Percentiles rank a stretch among this genome's conserved stretches.
Evolutionary conservation across 2,329 filamentous ascomycete species (phyloP).

Genomic region (Dothistroma pini): DNA sequence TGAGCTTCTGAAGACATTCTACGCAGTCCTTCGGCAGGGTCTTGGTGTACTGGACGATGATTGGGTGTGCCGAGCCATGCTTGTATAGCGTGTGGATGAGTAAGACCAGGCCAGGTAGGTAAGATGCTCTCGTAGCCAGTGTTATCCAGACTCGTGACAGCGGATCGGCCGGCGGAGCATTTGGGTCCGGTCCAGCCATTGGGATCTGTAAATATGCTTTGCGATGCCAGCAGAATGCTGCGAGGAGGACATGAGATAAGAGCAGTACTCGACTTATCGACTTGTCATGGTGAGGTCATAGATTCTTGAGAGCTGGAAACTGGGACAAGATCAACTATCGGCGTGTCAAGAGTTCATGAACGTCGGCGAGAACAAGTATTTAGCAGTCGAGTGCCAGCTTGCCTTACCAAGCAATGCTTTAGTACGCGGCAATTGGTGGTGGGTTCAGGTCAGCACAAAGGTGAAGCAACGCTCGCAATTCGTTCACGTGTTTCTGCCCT

Average conservation of each 20-base stretch:
- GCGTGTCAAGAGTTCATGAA: not conserved
- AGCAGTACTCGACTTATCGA: not conserved
- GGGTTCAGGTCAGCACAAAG: not conserved
- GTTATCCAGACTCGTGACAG: conserved; percentile 33
- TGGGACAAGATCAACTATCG: not conserved
- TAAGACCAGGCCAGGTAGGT: conserved; percentile 51
- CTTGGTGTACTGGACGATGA: conserved; percentile 50
- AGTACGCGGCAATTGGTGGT: not conserved
- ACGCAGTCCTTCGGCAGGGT: conserved; percentile 41
- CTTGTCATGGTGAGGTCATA: not conserved
- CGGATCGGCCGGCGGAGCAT: conserved; percentile 11
- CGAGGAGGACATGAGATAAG: not conserved
- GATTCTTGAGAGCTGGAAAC: not conserved
- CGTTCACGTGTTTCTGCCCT: not conserved
- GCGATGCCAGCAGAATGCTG: not conserved
- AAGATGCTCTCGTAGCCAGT: conserved; percentile 50
- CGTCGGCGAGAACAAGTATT: not conserved
- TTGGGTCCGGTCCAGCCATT: conserved; percentile 13
- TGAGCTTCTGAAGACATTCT: conserved; percentile 41
- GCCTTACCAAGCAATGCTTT: not conserved
- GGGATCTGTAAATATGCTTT: not conserved
- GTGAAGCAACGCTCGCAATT: not conserved
- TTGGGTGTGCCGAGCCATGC: conserved; percentile 45
- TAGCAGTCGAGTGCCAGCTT: not conserved
- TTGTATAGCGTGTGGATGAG: conserved; percentile 49